Percentiles rank a stretch among this genome's conserved stretches.
Evolutionary conservation across 441 rosid species (phyloP).

Genomic region (Biscutella auriculata): DNA sequence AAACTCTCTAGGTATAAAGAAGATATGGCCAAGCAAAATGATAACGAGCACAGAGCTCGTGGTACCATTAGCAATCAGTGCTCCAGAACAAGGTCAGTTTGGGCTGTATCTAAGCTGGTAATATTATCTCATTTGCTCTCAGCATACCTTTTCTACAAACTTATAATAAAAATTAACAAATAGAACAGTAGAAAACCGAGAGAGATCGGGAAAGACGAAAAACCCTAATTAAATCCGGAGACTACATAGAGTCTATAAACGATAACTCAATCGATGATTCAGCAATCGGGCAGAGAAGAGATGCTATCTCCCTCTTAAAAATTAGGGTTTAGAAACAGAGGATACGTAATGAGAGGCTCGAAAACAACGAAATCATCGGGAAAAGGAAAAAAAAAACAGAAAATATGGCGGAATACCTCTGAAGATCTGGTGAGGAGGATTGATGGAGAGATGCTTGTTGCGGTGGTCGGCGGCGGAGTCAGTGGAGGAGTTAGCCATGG

Average conservation of each 20-base stretch:
- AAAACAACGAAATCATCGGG: background rate
- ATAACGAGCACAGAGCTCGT: background rate
- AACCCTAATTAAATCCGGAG: slow-evolving; percentile 29
- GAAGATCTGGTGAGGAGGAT: slow-evolving; percentile 77
- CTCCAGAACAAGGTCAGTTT: background rate
- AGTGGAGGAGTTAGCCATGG: slow-evolving; percentile 63
- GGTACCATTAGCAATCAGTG: background rate
- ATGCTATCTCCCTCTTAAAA: background rate
- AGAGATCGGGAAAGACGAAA: slow-evolving; percentile 8
- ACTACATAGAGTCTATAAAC: background rate
- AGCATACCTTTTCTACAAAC: background rate
- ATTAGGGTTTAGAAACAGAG: background rate
- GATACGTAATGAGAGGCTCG: background rate
- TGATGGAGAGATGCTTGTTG: slow-evolving; percentile 50
- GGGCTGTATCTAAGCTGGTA: background rate
- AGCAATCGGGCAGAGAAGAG: background rate
- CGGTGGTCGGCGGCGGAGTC: slow-evolving; percentile 36
- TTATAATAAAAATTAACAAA: background rate
- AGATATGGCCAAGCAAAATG: too few species aligned
- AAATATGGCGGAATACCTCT: slow-evolving; percentile 38
- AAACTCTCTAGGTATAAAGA: background rate
- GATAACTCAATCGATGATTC: slow-evolving; percentile 9
- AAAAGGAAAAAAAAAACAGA: background rate
- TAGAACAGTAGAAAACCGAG: background rate
- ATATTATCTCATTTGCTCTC: background rate